Conservation (phyloP, 805 yeast species). For the Yarrowia keelungensis region DNA sequence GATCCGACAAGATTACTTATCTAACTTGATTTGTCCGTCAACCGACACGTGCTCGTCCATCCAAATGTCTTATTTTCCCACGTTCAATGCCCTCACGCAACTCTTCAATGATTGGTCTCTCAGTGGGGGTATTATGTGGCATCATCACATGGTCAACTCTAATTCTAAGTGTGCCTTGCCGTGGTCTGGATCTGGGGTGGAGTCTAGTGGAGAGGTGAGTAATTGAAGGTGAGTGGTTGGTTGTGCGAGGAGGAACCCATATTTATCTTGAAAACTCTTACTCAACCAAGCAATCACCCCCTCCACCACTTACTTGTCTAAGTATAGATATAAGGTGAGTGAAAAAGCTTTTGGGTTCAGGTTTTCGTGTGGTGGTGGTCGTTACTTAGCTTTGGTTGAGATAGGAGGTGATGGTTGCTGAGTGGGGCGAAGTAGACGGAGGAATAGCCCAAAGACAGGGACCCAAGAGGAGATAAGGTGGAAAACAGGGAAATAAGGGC, state of each 20-base stretch:
- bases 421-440: background rate
- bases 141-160: constrained; percentile 31
- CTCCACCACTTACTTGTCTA: too few species aligned
- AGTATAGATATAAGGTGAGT: background rate
- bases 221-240: too few species aligned
- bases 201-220: background rate
- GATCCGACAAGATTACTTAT: too few species aligned
- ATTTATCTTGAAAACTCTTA: too few species aligned
- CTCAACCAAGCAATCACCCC: too few species aligned
- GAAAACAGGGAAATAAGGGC: too few species aligned
- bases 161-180: constrained; percentile 15
- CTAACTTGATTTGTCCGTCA: too few species aligned
- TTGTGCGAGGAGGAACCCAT: too few species aligned
- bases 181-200: background rate
- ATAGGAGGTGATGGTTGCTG: background rate
- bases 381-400: background rate
- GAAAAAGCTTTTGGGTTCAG: constrained; percentile 5
- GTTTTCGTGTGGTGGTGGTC: constrained; percentile 1
- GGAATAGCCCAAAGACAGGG: too few species aligned
- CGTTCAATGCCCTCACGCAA: background rate
- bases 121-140: constrained; percentile 9
- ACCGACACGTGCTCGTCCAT: too few species aligned
- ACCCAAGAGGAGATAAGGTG: too few species aligned
- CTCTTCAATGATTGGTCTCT: constrained; percentile 1
- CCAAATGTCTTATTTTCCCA: too few species aligned